Evolutionary conservation across 805 yeast species (phyloP), one percentile per base, ranked within the genome.

Genomic region (Schwanniomyces vanrijiae): DNA sequence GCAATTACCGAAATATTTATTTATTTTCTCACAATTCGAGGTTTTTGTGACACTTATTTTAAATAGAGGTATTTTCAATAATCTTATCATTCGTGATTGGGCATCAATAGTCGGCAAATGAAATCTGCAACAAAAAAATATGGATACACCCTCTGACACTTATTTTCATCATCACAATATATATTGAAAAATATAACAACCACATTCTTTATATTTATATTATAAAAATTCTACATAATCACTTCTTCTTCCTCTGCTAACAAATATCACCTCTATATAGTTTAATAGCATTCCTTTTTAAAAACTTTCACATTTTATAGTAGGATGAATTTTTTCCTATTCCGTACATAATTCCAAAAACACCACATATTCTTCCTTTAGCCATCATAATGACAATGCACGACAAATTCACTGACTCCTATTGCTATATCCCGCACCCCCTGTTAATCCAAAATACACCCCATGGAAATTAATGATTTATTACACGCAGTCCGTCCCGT

Each of bases 401-500:
- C 29, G 29, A 26, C 29, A 5, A 6, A 26, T 26, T 26, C 29
- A 26, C 6, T 6, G 3, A 13, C 13, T 26, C 13, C 29, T 26
- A 26, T 26, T 8, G 13, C 6, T 3, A 26, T 10, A 26, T 26
- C 10, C 9, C 20, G 35, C 35, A 31, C 35, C 35, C 35, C 35
- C 35, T 31, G 11, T 31, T 7, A 7, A 2, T 4, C 6, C 10
- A 28, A 29, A 31, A 31, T 31, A 9, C 35, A 31, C 35, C 35
- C 35, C 35, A 31, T 31, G 20, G 29, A 31, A 31, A 8, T 14
- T 9, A 16, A 31, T 8, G 13, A 3, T 31, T 13, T 8, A 16
- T 31, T 31, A 31, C 35, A 31, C 35, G 35, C 35, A 31, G 35
- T 31, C 35, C 19, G 7, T 31, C 35, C 35, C 35, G 35, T 31